Percentiles rank a stretch among this genome's conserved stretches.
These are phyloP conservation scores for Starmera amethionina DNA, from an alignment of 805 yeast species.

Conservation along the genomic window DNA sequence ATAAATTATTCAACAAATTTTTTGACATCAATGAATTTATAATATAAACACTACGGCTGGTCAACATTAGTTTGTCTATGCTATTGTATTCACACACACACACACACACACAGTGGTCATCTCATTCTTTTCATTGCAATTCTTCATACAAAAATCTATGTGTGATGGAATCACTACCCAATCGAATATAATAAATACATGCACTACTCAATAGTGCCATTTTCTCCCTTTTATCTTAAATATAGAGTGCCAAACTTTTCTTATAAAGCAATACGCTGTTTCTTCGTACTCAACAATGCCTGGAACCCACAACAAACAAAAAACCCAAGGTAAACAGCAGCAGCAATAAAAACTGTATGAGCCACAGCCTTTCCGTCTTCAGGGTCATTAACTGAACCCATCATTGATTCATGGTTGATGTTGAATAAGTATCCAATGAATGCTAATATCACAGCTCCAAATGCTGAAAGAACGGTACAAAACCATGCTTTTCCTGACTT, in stretches of 20 bases:
- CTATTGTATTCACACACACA: too few relatives aligned
- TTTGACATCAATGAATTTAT: too few relatives aligned
- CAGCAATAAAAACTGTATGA: constrained; percentile 83
- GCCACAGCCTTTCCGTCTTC: constrained; percentile 93
- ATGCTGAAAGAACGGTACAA: constrained; percentile 87
- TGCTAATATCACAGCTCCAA: constrained; percentile 81
- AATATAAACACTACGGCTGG: too few relatives aligned
- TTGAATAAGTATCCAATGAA: constrained; percentile 79
- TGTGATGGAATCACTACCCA: too few relatives aligned
- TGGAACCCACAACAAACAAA: constrained; percentile 89
- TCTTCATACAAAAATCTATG: too few relatives aligned
- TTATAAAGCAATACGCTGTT: constrained; percentile 48
- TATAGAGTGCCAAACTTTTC: neutral
- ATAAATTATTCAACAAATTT: too few relatives aligned
- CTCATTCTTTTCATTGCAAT: too few relatives aligned
- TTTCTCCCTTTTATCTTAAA: too few relatives aligned
- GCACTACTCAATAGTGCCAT: neutral
- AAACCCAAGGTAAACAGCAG: constrained; percentile 67
- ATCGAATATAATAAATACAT: neutral
- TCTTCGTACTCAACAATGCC: constrained; percentile 51
- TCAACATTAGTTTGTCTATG: too few relatives aligned
- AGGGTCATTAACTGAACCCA: constrained; percentile 88
- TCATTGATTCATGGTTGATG: constrained; percentile 77
- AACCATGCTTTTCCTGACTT: constrained; percentile 87
- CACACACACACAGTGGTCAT: too few relatives aligned